Percentiles rank a stretch among this genome's conserved stretches.
Evolutionary conservation across 164 flowering plant species (phyloP).

Genomic region (Nymphaea thermarum): DNA sequence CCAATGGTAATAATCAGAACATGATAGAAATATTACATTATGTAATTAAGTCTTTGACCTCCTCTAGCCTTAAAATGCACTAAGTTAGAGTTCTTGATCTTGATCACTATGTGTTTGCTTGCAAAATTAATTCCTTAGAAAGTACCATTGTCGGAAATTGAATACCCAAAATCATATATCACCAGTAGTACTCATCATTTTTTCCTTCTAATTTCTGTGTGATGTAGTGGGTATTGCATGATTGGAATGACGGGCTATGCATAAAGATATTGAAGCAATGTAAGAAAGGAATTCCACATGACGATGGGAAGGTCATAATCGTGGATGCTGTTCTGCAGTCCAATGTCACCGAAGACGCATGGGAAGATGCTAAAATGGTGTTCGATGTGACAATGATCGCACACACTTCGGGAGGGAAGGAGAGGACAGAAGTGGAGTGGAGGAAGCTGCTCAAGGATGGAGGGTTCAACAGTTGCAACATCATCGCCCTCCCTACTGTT

Average conservation of each 20-base stretch:
- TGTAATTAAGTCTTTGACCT: no score
- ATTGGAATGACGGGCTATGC: slow-evolving; percentile 2
- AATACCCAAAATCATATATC: no score
- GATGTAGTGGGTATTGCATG: slow-evolving; percentile 6
- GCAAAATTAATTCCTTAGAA: no score
- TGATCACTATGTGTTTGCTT: no score
- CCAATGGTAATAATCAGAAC: no score
- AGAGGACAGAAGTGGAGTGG: slow-evolving; percentile 7
- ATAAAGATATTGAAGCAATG: slow-evolving; percentile 2
- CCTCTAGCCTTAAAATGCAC: no score
- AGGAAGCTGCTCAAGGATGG: background rate
- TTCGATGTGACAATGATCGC: slow-evolving; percentile 57
- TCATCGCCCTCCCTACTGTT: background rate
- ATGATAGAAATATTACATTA: no score
- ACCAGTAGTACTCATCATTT: no score
- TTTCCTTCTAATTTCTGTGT: no score
- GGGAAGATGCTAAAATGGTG: background rate
- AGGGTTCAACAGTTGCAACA: slow-evolving; percentile 1
- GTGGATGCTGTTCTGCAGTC: slow-evolving; percentile 1
- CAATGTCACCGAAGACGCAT: background rate
- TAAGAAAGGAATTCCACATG: slow-evolving; percentile 1
- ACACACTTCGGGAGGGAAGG: slow-evolving; percentile 6
- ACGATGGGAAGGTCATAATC: slow-evolving; percentile 2
- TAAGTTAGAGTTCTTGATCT: no score
- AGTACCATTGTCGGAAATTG: no score